Evolutionary conservation across 2,329 filamentous ascomycete genomes (phyloP), one percentile per base, ranked within the genome.

Genomic region (Penicillium sp.): DNA sequence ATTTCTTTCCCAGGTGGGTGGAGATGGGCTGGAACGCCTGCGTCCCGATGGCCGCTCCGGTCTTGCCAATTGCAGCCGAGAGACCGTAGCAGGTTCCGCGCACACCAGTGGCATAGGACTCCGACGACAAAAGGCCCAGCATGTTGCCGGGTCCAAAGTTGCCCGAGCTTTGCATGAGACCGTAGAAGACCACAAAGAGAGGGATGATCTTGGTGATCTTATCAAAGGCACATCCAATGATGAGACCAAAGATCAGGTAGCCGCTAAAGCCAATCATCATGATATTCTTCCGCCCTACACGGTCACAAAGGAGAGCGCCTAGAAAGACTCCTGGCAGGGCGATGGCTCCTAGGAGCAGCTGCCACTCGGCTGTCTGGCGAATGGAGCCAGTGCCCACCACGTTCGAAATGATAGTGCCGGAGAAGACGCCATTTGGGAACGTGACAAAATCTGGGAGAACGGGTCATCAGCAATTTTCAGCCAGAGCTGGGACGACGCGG

Each of bases 121-220:
- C 77, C 0, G 73, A 76, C 0, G 73, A 76, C 5, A 78, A 57
- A 3, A 79, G 62, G 1, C 75, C 76, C 4, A 79, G 67, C 62
- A 75, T 78, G 36, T 76, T 73, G 0, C 76, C 76, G 0, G 76
- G 76, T 0, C 76, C 76, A 45, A 78, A 59, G 47, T 78, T 75
- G 0, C 75, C 74, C 1, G 68, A 73, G 25, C 69, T 72, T 51
- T 76, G 73, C 68, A 79, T 74, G 4, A 78, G 60, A 1, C 75
- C 76, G 52, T 78, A 79, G 48, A 78, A 72, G 12, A 78, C 66
- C 9, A 79, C 69, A 53, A 79, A 79, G 4, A 76, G 67, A 0
- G 76, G 74, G 3, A 78, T 60, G 41, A 76, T 74, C n/a, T 71
- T 67, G 11, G 71, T 74, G 52, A 79, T 70, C 35, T 69, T 61